Conservation (phyloP, 805 yeast genomes). For the Saturnispora galanensis region DNA sequence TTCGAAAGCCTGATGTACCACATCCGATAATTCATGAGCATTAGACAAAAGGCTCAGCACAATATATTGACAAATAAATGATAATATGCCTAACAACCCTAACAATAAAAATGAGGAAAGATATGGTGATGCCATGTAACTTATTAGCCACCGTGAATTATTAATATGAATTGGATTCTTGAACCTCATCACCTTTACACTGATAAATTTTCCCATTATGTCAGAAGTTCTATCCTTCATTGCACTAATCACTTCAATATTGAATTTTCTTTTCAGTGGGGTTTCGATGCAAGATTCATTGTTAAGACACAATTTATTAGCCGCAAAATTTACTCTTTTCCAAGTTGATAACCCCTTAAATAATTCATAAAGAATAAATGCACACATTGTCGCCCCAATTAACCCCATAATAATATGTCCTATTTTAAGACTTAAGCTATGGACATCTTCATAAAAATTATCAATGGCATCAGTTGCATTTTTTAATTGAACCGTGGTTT, state of each 20-base stretch:
- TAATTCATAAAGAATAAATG: slow-evolving; percentile 31
- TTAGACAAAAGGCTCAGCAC: slow-evolving; percentile 25
- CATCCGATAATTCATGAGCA: slow-evolving; percentile 1
- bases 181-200: slow-evolving; percentile 10
- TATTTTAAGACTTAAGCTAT: slow-evolving; percentile 25
- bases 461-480: slow-evolving; percentile 32
- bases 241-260: slow-evolving; percentile 20
- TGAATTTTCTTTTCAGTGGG: slow-evolving; percentile 11
- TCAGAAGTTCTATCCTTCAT: slow-evolving; percentile 19
- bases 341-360: slow-evolving; percentile 40
- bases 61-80: slow-evolving; percentile 45
- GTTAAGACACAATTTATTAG: slow-evolving; percentile 15
- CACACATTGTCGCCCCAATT: slow-evolving; percentile 32
- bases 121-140: slow-evolving; percentile 43
- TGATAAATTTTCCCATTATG: slow-evolving; percentile 14
- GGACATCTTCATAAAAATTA: slow-evolving; percentile 27
- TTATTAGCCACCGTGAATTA: slow-evolving; percentile 34
- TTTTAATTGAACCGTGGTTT: slow-evolving; percentile 29
- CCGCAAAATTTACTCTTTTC: slow-evolving; percentile 33
- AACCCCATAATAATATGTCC: slow-evolving; percentile 32
- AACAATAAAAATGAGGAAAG: slow-evolving; percentile 42
- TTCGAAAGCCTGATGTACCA: slow-evolving; percentile 7
- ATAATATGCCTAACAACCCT: slow-evolving; percentile 46
- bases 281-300: slow-evolving; percentile 13
- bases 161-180: slow-evolving; percentile 11